Percentiles rank a stretch among this genome's conserved stretches.
Conservation (phyloP, 176 grass and related monocot species). For the Cocos nucifera region DNA sequence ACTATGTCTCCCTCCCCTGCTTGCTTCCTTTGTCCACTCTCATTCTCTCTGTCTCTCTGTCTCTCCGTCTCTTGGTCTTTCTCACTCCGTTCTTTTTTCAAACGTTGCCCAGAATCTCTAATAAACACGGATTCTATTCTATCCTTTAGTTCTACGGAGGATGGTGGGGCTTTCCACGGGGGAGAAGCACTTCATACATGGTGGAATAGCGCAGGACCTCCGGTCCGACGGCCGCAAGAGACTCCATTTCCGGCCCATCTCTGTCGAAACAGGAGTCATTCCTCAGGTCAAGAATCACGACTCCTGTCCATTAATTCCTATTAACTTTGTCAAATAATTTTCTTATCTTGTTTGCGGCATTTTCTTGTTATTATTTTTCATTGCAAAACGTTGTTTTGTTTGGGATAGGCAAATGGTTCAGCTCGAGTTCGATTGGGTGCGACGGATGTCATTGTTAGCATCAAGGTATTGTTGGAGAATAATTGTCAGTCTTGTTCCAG, state of each 20-base stretch:
- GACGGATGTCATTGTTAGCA: conserved; percentile 76
- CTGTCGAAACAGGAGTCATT: conserved; percentile 66
- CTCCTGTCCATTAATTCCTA: no score
- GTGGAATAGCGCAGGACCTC: conserved; percentile 58
- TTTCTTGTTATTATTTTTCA: background rate
- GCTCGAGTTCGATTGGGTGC: conserved; percentile 58
- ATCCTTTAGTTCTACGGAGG: background rate
- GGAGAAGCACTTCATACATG: conserved; percentile 65
- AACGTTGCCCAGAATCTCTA: no score
- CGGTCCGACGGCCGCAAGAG: conserved; percentile 60
- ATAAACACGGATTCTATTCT: no score
- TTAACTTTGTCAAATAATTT: background rate
- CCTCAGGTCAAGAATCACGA: conserved; percentile 39
- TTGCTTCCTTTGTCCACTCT: no score
- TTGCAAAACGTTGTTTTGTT: background rate
- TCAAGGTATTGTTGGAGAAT: conserved; percentile 43
- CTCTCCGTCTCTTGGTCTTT: no score
- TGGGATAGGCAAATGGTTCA: conserved; percentile 62
- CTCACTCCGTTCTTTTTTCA: no score
- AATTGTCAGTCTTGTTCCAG: no score
- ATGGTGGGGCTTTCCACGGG: conserved; percentile 78
- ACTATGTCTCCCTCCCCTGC: no score
- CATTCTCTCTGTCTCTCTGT: no score
- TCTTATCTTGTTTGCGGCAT: background rate
- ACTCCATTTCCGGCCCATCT: conserved; percentile 58